Percentiles rank a stretch among this genome's conserved stretches.
These are phyloP conservation scores for Ganoderma multipileum DNA, from an alignment of 1,284 basidiomycete genomes.

Conservation along the genomic window DNA sequence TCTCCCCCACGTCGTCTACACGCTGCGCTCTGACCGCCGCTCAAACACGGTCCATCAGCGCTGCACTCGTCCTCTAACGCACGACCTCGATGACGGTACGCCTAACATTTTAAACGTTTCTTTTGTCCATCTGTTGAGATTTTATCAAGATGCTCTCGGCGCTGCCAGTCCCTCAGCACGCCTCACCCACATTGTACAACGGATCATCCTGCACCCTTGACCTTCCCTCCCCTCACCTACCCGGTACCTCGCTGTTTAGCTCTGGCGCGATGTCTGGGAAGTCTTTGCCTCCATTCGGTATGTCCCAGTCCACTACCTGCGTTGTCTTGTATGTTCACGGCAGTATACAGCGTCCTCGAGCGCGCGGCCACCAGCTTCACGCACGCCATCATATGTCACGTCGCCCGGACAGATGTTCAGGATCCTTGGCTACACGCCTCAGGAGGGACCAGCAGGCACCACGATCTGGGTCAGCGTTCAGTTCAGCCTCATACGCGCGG, in stretches of 20 bases:
- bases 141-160: slow-evolving; percentile 27
- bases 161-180: slow-evolving; percentile 18
- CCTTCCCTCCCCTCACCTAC: slow-evolving; percentile 18
- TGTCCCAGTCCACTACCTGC: slow-evolving; percentile 1
- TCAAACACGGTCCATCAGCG: slow-evolving; percentile 8
- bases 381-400: slow-evolving; percentile 24
- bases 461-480: slow-evolving; percentile 67
- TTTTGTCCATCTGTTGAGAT: not conserved
- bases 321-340: slow-evolving; percentile 9
- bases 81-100: not conserved
- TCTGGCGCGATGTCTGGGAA: slow-evolving; percentile 21
- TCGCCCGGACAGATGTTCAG: slow-evolving; percentile 61
- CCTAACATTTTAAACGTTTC: not conserved
- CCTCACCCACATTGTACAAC: slow-evolving; percentile 22
- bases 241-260: slow-evolving; percentile 12
- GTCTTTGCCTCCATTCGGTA: slow-evolving; percentile 13
- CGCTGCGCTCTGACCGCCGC: not conserved
- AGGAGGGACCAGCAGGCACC: slow-evolving; percentile 63
- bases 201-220: slow-evolving; percentile 20
- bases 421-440: slow-evolving; percentile 64
- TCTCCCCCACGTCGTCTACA: not conserved
- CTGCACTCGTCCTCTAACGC: not conserved
- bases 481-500: slow-evolving; percentile 55
- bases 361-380: not conserved
- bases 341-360: slow-evolving; percentile 12